These are phyloP conservation scores for Colletotrichum orbiculare DNA, from an alignment of 2,329 filamentous ascomycete species.

Conservation along the genomic window DNA sequence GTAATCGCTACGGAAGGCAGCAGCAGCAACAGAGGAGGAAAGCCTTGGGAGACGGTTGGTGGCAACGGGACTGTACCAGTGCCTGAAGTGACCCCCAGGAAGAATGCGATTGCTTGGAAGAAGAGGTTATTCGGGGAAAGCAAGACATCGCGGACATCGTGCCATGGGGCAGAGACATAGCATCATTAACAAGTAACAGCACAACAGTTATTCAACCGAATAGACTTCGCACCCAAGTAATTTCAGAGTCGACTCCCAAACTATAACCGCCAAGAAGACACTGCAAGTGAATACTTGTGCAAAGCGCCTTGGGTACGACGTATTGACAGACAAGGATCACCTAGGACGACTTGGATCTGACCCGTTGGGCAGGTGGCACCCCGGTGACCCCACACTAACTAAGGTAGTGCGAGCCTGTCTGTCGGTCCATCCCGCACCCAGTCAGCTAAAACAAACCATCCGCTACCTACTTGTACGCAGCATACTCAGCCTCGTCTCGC, in stretches of 20 bases:
- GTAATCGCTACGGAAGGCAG: not conserved
- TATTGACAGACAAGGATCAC: too few relatives aligned
- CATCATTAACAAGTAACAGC: slow-evolving; percentile 15
- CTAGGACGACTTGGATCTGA: too few relatives aligned
- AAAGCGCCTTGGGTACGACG: not conserved
- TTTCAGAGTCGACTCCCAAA: not conserved
- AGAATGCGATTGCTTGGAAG: slow-evolving; percentile 21
- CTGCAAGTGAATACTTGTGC: not conserved
- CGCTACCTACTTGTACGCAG: not conserved
- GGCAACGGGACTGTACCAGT: slow-evolving; percentile 31
- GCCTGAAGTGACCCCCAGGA: slow-evolving; percentile 12
- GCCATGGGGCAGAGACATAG: too few relatives aligned
- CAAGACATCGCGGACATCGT: not conserved
- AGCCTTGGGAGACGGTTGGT: not conserved
- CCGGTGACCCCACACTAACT: slow-evolving; percentile 25
- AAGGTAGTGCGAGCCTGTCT: not conserved
- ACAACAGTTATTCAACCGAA: not conserved
- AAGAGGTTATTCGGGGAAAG: slow-evolving; percentile 34
- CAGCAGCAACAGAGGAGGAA: not conserved
- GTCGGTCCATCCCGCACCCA: slow-evolving; percentile 28
- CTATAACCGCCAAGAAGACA: not conserved
- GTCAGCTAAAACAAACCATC: slow-evolving; percentile 6
- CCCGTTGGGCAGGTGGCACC: not conserved
- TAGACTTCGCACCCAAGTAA: slow-evolving; percentile 16
- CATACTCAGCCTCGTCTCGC: slow-evolving; percentile 21